Base-by-base conservation (phyloP, 495 filamentous ascomycete genomes). In the Penicillium malachiteum region DNA sequence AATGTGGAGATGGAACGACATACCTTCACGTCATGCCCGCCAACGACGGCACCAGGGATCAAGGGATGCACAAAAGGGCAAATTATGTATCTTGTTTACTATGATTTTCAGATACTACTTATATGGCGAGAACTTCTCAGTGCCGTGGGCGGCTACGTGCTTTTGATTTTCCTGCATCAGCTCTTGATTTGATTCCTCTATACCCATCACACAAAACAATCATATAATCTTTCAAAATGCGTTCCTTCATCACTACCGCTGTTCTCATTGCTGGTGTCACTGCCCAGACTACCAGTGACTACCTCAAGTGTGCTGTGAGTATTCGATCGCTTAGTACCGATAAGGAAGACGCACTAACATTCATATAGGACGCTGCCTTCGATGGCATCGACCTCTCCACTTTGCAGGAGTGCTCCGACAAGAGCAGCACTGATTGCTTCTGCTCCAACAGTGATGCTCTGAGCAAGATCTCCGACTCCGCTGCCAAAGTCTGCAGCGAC, bases 381-480 rank as follows among this genome's bases (percentile, higher is more conserved):
- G 13, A 34, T 13, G 46, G 32, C 35, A 31, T 49, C 43, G 49
- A 58, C 35, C 9, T 12, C 11, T 54, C 59, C 35, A 32, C 35
- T 3, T 39, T 64, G 31, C 16, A 34, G 0, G 41, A 47, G 32
- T 67, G 64, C 54, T 30, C 46, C 14, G 17, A 51, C 48, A 37
- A 55, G 56, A 54, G 34, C 40, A 31, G 38, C n/a, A 40, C 37
- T 10, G 56, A 65, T 0, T 64, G 63, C 54, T 10, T 64, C 47
- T 68, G 65, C 49, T 34, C 50, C 47, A 64, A 67, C 56, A 60
- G 52, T 34, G 56, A 63, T 32, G 53, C 51, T 12, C 7, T 62
- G 7, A 21, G 39, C 7, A 17, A 14, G 31, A 14, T 66, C 5
- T 39, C 39, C 34, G 18, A 57, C n/a, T 40, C 47, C 1, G 37